Evolutionary conservation across 495 filamentous ascomycete species (phyloP).

Genomic region (Chaetomidium leptoderma): DNA sequence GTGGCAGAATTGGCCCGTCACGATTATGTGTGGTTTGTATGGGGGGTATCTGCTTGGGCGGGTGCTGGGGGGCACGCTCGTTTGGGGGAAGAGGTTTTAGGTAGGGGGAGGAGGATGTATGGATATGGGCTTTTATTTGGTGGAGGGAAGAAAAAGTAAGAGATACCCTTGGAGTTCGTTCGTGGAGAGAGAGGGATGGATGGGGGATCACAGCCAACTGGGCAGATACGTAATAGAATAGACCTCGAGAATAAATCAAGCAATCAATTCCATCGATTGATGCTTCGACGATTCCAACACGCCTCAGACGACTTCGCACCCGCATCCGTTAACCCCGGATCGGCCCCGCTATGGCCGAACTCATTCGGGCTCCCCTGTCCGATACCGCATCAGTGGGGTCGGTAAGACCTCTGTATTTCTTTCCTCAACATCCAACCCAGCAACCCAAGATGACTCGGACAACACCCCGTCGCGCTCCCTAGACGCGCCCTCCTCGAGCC

Average conservation of each 20-base stretch:
- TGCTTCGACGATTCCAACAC: too few species aligned
- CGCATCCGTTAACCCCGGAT: background rate
- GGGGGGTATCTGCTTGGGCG: slow-evolving; percentile 38
- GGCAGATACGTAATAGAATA: background rate
- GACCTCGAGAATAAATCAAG: background rate
- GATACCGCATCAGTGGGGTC: slow-evolving; percentile 18
- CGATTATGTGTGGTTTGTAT: slow-evolving; percentile 54
- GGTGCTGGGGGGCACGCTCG: slow-evolving; percentile 37
- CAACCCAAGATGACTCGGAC: slow-evolving; percentile 3
- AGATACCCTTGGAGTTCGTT: slow-evolving; percentile 9
- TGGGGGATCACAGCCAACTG: background rate
- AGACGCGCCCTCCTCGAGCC: background rate
- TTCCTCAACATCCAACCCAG: background rate
- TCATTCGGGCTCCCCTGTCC: slow-evolving; percentile 11
- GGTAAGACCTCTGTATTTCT: background rate
- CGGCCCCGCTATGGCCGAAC: slow-evolving; percentile 12
- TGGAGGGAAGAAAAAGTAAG: background rate
- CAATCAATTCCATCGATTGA: too few species aligned
- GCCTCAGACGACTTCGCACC: background rate
- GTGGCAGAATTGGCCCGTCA: slow-evolving; percentile 97
- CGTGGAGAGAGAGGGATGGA: background rate
- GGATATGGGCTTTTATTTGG: background rate
- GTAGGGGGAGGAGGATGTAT: background rate
- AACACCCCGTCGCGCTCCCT: background rate
- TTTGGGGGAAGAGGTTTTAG: slow-evolving; percentile 39